Percentiles rank a stretch among this genome's conserved stretches.
These are phyloP conservation scores for Schizosaccharomyces lindneri DNA, from an alignment of 805 yeast species.

Conservation along the genomic window DNA sequence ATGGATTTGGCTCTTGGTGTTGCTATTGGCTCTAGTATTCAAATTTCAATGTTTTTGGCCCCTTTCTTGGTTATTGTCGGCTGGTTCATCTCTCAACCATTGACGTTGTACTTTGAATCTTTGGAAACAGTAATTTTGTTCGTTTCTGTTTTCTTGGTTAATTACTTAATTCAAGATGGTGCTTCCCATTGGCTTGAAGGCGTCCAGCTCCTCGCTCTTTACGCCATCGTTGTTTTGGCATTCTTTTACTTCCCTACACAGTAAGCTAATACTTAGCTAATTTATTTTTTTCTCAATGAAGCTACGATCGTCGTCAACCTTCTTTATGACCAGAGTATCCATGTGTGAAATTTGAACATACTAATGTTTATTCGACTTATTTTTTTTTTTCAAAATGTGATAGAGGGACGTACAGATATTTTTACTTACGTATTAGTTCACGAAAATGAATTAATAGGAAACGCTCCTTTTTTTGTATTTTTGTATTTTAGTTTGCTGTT, in stretches of 20 bases:
- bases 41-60: slow-evolving; percentile 82
- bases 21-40: slow-evolving; percentile 87
- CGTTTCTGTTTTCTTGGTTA: slow-evolving; percentile 50
- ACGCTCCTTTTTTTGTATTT: no score
- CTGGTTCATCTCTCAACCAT: slow-evolving; percentile 77
- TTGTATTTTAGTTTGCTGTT: no score
- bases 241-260: slow-evolving; percentile 59
- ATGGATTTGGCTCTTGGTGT: slow-evolving; percentile 96
- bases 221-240: slow-evolving; percentile 65
- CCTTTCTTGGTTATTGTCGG: slow-evolving; percentile 87
- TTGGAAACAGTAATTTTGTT: slow-evolving; percentile 85
- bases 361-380: no score
- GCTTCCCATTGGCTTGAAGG: slow-evolving; percentile 96
- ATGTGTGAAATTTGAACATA: no score
- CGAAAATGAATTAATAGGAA: no score
- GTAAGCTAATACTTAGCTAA: no score
- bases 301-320: no score
- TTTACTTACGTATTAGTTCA: no score
- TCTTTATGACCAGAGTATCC: no score
- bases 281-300: no score
- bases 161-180: slow-evolving; percentile 52
- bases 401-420: no score
- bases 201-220: slow-evolving; percentile 68
- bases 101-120: slow-evolving; percentile 75
- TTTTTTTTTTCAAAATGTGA: no score